Conservation (phyloP, 768 basidiomycete species). For the Tulasnella sp. region DNA sequence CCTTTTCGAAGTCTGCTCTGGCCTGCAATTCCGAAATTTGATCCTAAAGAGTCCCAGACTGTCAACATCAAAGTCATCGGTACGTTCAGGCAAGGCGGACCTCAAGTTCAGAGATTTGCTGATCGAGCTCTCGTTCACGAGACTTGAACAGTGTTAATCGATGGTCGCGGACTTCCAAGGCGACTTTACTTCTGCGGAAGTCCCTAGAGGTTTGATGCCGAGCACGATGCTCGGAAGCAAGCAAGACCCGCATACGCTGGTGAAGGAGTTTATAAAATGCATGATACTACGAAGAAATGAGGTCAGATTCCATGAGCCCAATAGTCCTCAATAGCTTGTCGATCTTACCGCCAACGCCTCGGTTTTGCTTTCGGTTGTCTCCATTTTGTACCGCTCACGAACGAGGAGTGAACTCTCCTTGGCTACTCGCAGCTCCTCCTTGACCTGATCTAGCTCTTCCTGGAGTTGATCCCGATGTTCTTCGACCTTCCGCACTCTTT, state of each 20-base stretch:
- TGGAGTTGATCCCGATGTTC: background rate
- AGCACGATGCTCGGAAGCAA: background rate
- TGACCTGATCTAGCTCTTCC: background rate
- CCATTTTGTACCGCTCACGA: background rate
- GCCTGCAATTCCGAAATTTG: background rate
- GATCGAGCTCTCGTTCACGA: conserved; percentile 10
- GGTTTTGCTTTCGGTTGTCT: background rate
- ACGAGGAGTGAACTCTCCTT: background rate
- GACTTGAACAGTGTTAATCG: background rate
- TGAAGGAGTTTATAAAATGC: conserved; percentile 5
- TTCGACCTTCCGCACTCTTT: background rate
- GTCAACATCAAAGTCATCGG: background rate
- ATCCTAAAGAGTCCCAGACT: background rate
- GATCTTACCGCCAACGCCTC: background rate
- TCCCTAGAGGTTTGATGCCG: background rate
- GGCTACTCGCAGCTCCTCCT: background rate
- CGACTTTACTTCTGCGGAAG: background rate
- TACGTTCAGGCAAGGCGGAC: background rate
- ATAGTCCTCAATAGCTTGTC: background rate
- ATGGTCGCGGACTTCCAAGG: background rate
- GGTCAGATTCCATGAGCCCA: background rate
- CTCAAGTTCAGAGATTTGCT: background rate
- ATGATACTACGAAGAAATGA: background rate
- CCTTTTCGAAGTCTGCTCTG: background rate
- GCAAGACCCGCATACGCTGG: background rate